Conservation (phyloP, 768 basidiomycete genomes). For the Amanita molliuscula region DNA sequence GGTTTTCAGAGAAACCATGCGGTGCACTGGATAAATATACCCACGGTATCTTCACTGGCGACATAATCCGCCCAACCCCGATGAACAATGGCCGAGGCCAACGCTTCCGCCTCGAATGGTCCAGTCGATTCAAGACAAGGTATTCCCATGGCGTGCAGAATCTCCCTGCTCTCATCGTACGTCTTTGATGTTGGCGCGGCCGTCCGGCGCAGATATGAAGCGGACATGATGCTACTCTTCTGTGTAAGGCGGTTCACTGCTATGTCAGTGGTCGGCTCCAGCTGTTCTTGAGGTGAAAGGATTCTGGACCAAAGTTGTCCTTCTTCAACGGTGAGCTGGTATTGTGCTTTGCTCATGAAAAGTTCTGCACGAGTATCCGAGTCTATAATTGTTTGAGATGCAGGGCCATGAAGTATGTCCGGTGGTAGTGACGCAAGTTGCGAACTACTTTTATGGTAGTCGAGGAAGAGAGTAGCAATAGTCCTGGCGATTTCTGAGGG, state of each 20-base stretch:
- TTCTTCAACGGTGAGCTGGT: conserved; percentile 50
- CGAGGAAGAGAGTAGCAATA: conserved; percentile 36
- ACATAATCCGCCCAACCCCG: conserved; percentile 79
- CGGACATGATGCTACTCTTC: conserved; percentile 46
- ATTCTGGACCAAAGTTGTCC: conserved; percentile 47
- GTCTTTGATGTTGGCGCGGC: conserved; percentile 53
- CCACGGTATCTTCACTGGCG: conserved; percentile 81
- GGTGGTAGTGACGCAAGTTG: conserved; percentile 31
- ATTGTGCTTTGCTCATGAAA: conserved; percentile 52
- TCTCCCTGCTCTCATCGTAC: conserved; percentile 59
- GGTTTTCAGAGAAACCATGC: background rate
- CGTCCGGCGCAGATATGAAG: conserved; percentile 55
- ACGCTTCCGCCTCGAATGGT: conserved; percentile 76
- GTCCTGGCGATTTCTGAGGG: background rate
- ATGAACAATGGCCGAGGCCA: conserved; percentile 70
- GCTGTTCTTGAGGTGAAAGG: conserved; percentile 9
- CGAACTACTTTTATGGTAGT: conserved; percentile 36
- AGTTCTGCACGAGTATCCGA: conserved; percentile 27
- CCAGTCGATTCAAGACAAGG: conserved; percentile 61
- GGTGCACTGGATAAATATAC: conserved; percentile 10
- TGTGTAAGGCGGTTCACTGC: conserved; percentile 20
- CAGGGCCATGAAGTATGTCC: conserved; percentile 5
- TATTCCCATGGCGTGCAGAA: conserved; percentile 75
- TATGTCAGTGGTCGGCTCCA: background rate
- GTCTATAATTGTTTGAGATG: conserved; percentile 16